Evolutionary conservation across 2,329 filamentous ascomycete genomes (phyloP).

Genomic region (Mariannaea sp.): DNA sequence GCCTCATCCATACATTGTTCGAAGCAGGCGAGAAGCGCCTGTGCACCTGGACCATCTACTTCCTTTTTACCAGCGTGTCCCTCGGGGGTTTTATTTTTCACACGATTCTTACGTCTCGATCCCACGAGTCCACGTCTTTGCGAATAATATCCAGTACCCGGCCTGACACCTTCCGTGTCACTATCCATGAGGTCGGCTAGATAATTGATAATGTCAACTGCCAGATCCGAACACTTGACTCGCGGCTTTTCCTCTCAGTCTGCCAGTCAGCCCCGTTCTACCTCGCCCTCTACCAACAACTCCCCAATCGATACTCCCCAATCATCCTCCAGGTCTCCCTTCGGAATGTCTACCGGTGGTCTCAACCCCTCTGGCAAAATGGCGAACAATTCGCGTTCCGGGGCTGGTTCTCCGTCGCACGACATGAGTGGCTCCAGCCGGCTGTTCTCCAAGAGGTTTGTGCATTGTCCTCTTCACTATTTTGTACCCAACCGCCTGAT

Average conservation of each 20-base stretch:
- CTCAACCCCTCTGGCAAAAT: constrained; percentile 64
- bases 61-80: constrained; percentile 5
- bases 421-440: constrained; percentile 75
- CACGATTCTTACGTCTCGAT: constrained; percentile 15
- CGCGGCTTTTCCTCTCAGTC: constrained; percentile 78
- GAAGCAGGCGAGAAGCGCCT: constrained; percentile 6
- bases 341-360: constrained; percentile 65
- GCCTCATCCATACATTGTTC: constrained; percentile 18
- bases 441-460: constrained; percentile 91
- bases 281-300: constrained; percentile 78
- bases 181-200: constrained; percentile 55
- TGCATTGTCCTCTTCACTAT: constrained; percentile 33
- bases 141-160: constrained; percentile 38
- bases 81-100: not conserved
- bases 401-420: constrained; percentile 95
- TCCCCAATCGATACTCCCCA: constrained; percentile 78
- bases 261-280: constrained; percentile 72
- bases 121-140: constrained; percentile 15
- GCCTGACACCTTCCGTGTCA: constrained; percentile 35
- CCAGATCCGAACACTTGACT: constrained; percentile 84
- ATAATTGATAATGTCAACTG: constrained; percentile 94
- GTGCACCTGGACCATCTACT: constrained; percentile 5
- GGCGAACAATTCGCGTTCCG: constrained; percentile 69
- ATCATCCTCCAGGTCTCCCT: constrained; percentile 70
- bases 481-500: constrained; percentile 6